A percentile compares a stretch with the other conserved stretches of the same genome.
Conservation (phyloP, 2,329 filamentous ascomycete species). For the Exserohilum turcica region DNA sequence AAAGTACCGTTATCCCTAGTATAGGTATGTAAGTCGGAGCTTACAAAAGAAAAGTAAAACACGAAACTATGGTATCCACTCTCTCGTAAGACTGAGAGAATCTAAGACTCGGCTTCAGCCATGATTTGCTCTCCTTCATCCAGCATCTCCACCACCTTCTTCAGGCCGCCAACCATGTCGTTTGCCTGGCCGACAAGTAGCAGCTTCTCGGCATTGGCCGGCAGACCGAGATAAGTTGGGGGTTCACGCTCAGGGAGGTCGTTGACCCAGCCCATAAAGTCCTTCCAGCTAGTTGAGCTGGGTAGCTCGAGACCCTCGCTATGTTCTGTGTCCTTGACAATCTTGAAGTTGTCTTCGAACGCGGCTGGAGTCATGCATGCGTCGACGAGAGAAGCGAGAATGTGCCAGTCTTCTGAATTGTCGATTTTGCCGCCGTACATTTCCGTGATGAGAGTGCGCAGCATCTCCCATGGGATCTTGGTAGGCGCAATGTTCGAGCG, state of each 20-base stretch:
- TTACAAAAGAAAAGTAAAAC: not conserved
- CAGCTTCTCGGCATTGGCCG: slow-evolving; percentile 95
- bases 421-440: slow-evolving; percentile 99
- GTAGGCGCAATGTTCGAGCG: slow-evolving; percentile 91
- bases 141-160: slow-evolving; percentile 82
- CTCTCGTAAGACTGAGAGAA: not conserved
- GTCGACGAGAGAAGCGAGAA: slow-evolving; percentile 74
- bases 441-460: slow-evolving; percentile 86
- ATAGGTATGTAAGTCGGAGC: no score
- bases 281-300: slow-evolving; percentile 76
- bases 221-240: slow-evolving; percentile 90
- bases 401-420: slow-evolving; percentile 79
- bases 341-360: slow-evolving; percentile 89
- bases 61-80: not conserved
- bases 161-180: slow-evolving; percentile 82
- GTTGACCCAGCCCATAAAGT: slow-evolving; percentile 92
- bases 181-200: slow-evolving; percentile 85
- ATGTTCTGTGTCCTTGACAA: slow-evolving; percentile 67
- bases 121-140: slow-evolving; percentile 94
- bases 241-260: slow-evolving; percentile 92
- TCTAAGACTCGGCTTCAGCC: slow-evolving; percentile 58
- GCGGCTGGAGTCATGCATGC: slow-evolving; percentile 82
- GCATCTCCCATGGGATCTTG: slow-evolving; percentile 96
- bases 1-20: no score
- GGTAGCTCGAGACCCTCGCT: slow-evolving; percentile 73